Evolutionary conservation across 768 basidiomycete genomes (phyloP).

Genomic region (Krasilnikovozyma curviuscula): DNA sequence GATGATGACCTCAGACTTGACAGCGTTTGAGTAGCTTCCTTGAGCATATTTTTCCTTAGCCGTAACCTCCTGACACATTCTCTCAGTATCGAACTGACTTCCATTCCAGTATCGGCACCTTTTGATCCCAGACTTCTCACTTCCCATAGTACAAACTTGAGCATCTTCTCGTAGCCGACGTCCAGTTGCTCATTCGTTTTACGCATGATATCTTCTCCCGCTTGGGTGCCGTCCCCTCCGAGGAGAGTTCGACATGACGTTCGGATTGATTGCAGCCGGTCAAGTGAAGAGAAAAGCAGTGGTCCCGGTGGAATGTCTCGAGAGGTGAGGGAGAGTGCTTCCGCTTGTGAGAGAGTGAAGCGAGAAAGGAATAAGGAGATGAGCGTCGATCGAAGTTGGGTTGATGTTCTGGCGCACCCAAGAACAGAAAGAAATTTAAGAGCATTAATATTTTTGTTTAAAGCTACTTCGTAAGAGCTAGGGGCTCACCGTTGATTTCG

Average conservation of each 20-base stretch:
- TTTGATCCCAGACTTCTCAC: background rate
- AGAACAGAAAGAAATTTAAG: constrained; percentile 8
- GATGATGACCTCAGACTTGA: constrained; percentile 65
- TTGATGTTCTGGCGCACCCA: constrained; percentile 16
- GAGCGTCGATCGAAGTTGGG: constrained; percentile 43
- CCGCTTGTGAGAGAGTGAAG: constrained; percentile 62
- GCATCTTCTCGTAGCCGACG: background rate
- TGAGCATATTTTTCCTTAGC: constrained; percentile 55
- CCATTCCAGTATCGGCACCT: constrained; percentile 25
- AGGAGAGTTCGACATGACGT: constrained; percentile 70
- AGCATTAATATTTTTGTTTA: constrained; percentile 6
- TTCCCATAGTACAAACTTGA: background rate
- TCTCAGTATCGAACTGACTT: constrained; percentile 43
- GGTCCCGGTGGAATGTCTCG: constrained; percentile 55
- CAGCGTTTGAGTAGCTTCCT: constrained; percentile 59
- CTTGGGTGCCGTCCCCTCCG: constrained; percentile 33
- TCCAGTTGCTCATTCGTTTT: background rate
- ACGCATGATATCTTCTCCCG: background rate
- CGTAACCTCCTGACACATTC: constrained; percentile 58
- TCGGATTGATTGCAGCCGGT: constrained; percentile 62
- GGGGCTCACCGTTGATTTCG: constrained; percentile 45
- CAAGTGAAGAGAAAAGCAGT: constrained; percentile 67
- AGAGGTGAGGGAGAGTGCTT: constrained; percentile 54
- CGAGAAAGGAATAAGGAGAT: constrained; percentile 58
- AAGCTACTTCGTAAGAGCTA: constrained; percentile 2